Evolutionary conservation across 140 eudicot genomes (phyloP).

Genomic region (Oenanthe javanica): DNA sequence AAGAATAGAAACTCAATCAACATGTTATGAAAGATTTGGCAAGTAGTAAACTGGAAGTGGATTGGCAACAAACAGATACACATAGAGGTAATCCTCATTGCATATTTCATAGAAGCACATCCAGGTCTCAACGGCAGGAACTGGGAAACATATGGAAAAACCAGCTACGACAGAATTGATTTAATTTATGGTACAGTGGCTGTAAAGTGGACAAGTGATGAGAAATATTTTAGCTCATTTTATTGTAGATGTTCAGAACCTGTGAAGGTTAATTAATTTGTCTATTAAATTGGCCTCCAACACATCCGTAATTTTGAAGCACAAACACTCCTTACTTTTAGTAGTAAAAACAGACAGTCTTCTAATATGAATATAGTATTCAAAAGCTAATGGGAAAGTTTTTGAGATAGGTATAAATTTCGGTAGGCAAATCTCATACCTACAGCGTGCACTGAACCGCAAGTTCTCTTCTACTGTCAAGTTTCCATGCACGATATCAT

Average conservation of each 20-base stretch:
- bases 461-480: constrained; percentile 92
- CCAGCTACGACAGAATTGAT: neutral
- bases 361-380: neutral
- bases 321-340: neutral
- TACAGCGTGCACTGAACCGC: constrained; percentile 83
- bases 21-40: neutral
- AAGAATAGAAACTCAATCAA: neutral
- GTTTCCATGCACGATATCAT: constrained; percentile 94
- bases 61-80: neutral
- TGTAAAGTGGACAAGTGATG: neutral
- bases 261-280: neutral
- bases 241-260: neutral
- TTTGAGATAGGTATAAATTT: neutral
- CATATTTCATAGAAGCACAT: neutral
- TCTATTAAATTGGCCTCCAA: neutral
- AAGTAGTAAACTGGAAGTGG: neutral
- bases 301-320: neutral
- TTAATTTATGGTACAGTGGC: neutral
- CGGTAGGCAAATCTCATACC: constrained; percentile 32
- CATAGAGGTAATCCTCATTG: neutral
- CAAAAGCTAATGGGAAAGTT: neutral
- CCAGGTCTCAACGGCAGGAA: neutral
- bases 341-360: neutral
- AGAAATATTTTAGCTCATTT: neutral
- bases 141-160: neutral